phyloP scores from a whole-genome alignment of 78 protist genomes.

The Creolimax fragrantissima region DNA sequence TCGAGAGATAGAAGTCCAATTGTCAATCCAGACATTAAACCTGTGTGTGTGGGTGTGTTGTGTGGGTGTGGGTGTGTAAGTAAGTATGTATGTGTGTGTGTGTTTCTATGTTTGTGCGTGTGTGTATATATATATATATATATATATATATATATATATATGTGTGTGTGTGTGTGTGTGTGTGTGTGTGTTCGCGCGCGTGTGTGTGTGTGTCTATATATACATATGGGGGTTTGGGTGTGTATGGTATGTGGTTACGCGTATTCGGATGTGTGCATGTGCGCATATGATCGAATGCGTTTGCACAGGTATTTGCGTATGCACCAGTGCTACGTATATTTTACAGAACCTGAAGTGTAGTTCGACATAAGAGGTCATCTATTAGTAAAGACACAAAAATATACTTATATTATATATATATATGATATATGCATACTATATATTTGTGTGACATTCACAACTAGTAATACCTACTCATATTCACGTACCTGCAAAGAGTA shows the following conservation, averaged over 20 bases:
- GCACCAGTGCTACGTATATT: too few relatives aligned
- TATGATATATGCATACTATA: too few relatives aligned
- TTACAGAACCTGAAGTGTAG: too few relatives aligned
- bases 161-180: background rate
- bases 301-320: too few relatives aligned
- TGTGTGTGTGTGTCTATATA: background rate
- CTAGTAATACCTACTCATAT: too few relatives aligned
- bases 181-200: background rate
- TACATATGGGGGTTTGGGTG: background rate
- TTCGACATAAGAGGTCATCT: too few relatives aligned
- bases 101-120: too few relatives aligned
- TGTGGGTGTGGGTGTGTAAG: background rate
- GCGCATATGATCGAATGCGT: too few relatives aligned
- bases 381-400: too few relatives aligned
- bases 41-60: background rate
- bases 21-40: slow-evolving; percentile 53
- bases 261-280: background rate
- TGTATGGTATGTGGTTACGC: background rate
- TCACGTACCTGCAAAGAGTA: too few relatives aligned
- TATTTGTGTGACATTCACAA: too few relatives aligned
- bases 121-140: background rate
- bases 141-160: background rate
- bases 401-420: too few relatives aligned
- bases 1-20: slow-evolving; percentile 51
- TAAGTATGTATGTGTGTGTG: background rate